Evolutionary conservation across 768 basidiomycete genomes (phyloP).

Genomic region (Russula virescens): DNA sequence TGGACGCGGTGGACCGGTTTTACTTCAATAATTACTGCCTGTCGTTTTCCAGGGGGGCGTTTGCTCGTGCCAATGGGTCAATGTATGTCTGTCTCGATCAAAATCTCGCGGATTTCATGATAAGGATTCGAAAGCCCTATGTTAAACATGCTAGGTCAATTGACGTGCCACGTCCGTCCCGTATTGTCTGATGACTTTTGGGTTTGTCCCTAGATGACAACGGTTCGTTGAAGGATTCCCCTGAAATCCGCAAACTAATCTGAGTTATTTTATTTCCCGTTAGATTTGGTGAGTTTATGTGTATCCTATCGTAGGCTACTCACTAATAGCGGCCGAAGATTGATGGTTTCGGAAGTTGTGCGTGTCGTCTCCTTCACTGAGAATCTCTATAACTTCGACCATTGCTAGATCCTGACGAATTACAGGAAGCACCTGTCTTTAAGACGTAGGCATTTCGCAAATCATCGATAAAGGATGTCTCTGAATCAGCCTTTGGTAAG

Average conservation of each 20-base stretch:
- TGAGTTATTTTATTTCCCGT: not conserved
- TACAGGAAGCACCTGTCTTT: constrained; percentile 71
- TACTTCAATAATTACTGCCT: constrained; percentile 91
- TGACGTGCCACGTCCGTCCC: not conserved
- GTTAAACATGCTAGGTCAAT: constrained; percentile 78
- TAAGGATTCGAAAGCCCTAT: constrained; percentile 50
- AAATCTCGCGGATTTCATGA: too few relatives aligned
- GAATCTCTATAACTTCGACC: constrained; percentile 6
- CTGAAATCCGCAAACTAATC: not conserved
- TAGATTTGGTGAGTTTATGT: constrained; percentile 12
- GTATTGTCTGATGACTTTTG: constrained; percentile 3
- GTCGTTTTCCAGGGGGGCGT: constrained; percentile 79
- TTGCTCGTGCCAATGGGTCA: constrained; percentile 83
- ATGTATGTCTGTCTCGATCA: constrained; percentile 55
- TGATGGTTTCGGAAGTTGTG: constrained; percentile 80
- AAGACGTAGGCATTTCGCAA: constrained; percentile 41
- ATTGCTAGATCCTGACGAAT: constrained; percentile 67
- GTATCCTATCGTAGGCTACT: not conserved
- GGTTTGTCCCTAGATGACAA: constrained; percentile 58
- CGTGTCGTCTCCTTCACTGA: constrained; percentile 28
- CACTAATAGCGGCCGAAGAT: constrained; percentile 39
- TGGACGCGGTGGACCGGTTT: constrained; percentile 73
- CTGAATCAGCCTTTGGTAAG: constrained; percentile 33
- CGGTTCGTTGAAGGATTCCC: constrained; percentile 42
- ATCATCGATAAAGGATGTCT: not conserved